phyloP scores from a whole-genome alignment of 2,329 filamentous ascomycete species.

The Sporothrix curviconia region DNA sequence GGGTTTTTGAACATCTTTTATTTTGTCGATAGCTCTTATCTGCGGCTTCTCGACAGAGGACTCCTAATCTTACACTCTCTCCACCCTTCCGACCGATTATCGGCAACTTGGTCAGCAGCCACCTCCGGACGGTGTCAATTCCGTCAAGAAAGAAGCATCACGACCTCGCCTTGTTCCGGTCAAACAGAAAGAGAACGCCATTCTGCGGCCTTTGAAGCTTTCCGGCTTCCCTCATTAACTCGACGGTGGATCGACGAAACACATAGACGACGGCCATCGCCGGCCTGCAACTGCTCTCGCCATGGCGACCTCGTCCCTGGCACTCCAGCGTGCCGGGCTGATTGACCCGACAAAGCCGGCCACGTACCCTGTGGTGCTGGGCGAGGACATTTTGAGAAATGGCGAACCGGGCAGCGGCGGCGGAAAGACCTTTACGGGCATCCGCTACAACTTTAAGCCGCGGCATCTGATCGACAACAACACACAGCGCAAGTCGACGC shows the following conservation, averaged over 20 bases:
- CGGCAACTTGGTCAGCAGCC: background rate
- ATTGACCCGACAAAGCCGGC: constrained; percentile 54
- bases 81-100: background rate
- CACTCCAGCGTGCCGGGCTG: constrained; percentile 23
- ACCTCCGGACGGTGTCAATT: background rate
- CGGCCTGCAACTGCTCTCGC: background rate
- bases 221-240: too few relatives aligned
- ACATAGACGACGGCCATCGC: too few relatives aligned
- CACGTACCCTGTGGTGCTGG: constrained; percentile 58
- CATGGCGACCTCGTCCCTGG: constrained; percentile 21
- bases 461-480: constrained; percentile 41
- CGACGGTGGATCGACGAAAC: too few relatives aligned
- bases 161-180: too few relatives aligned
- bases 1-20: background rate
- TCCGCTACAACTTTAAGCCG: constrained; percentile 60
- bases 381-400: constrained; percentile 46
- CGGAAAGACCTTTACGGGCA: constrained; percentile 53
- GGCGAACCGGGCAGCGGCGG: constrained; percentile 38
- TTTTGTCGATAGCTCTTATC: background rate
- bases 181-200: too few relatives aligned
- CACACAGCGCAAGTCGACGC: constrained; percentile 31
- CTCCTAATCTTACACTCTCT: background rate
- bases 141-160: background rate
- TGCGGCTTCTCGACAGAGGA: too few relatives aligned
- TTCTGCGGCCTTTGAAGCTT: too few relatives aligned